Conservation (phyloP, 2,329 filamentous ascomycete species). For the Colletotrichum sp. region DNA sequence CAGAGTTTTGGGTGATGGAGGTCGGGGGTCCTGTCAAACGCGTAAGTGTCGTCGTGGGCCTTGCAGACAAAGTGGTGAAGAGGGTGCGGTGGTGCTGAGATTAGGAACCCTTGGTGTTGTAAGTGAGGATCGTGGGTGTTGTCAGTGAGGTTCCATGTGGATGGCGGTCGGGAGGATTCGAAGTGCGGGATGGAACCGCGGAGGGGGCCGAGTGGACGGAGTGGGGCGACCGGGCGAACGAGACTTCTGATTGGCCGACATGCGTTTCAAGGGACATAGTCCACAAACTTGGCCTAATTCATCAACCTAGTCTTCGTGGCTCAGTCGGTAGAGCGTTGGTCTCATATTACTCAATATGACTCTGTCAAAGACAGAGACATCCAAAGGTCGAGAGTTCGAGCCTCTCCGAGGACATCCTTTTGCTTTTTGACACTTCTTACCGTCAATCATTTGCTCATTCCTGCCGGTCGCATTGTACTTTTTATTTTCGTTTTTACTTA, state of each 20-base stretch:
- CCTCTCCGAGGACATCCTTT: constrained; percentile 14
- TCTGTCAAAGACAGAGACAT: background rate
- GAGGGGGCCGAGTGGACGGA: background rate
- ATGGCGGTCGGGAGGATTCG: background rate
- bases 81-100: background rate
- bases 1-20: background rate
- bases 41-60: constrained; percentile 1
- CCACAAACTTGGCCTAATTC: rapidly evolving
- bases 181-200: background rate
- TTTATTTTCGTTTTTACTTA: too few species aligned
- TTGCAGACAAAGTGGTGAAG: background rate
- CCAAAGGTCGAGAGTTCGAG: constrained; percentile 22
- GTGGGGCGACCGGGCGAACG: background rate
- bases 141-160: background rate
- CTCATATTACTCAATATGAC: constrained; percentile 14
- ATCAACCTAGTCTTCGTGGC: constrained; percentile 1
- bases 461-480: background rate
- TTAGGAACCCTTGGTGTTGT: background rate
- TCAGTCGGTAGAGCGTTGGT: constrained; percentile 22
- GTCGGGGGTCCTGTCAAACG: background rate
- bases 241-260: background rate
- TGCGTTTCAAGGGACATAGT: rapidly evolving
- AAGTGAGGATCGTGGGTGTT: background rate
- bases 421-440: background rate
- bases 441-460: background rate